Evolutionary conservation across 2,329 filamentous ascomycete species (phyloP).

Genomic region (Gnomoniopsis smithogilvyi): DNA sequence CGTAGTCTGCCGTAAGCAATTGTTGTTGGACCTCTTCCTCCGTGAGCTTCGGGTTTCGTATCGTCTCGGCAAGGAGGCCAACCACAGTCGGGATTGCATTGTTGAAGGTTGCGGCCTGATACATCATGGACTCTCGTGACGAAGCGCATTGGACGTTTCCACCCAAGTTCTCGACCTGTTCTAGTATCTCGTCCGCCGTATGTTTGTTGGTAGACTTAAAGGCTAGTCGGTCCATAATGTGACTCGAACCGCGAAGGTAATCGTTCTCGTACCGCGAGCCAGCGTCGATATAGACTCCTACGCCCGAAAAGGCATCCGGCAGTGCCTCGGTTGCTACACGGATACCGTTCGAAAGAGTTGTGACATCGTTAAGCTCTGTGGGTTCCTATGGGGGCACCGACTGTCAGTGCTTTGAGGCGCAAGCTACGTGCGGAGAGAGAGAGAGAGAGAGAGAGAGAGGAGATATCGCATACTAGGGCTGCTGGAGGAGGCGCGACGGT

Average conservation of each 20-base stretch:
- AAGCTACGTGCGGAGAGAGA: background rate
- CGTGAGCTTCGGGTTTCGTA: conserved; percentile 79
- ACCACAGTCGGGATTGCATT: conserved; percentile 80
- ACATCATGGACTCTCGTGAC: conserved; percentile 95
- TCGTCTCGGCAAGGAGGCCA: conserved; percentile 86
- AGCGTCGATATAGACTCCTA: conserved; percentile 93
- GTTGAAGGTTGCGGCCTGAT: conserved; percentile 98
- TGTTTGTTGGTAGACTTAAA: conserved; percentile 82
- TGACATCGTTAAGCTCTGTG: conserved; percentile 81
- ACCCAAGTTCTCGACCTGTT: conserved; percentile 81
- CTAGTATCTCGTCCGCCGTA: conserved; percentile 79
- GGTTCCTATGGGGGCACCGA: conserved; percentile 63
- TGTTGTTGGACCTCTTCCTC: conserved; percentile 85
- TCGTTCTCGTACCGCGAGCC: conserved; percentile 92
- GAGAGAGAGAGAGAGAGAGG: too few relatives aligned
- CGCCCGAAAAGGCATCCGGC: conserved; percentile 89
- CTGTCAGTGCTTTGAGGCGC: background rate
- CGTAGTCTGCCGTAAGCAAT: conserved; percentile 87
- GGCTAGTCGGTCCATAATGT: conserved; percentile 92
- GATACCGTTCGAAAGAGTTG: conserved; percentile 85
- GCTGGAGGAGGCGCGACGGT: conserved; percentile 10
- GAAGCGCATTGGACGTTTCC: conserved; percentile 98
- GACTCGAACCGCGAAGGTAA: conserved; percentile 81
- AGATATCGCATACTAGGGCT: conserved; percentile 16
- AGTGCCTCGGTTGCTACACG: conserved; percentile 93